Conservation (phyloP, 2,329 filamentous ascomycete genomes). For the Paecilomyces variotii region DNA sequence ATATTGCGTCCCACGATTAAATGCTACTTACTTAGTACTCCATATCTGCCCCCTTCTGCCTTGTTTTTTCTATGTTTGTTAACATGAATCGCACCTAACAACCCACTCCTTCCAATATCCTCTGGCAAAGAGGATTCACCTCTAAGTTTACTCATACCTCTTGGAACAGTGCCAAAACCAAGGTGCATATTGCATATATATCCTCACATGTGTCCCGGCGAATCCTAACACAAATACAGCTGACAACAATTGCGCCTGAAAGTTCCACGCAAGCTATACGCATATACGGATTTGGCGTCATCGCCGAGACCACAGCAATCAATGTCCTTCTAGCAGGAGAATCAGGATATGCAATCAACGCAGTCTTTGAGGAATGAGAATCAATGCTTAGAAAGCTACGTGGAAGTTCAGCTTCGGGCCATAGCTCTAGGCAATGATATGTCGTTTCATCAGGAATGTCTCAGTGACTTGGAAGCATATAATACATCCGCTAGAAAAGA, state of each 20-base stretch:
- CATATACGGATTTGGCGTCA: not conserved
- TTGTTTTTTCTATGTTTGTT: not conserved
- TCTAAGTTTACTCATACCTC: not conserved
- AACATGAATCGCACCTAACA: not conserved
- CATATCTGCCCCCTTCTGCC: not conserved
- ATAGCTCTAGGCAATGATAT: not conserved
- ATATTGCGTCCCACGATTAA: not conserved
- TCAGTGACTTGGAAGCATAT: not conserved
- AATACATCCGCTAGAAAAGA: not conserved
- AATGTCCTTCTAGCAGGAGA: not conserved
- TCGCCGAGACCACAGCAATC: not conserved
- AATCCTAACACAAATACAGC: not conserved
- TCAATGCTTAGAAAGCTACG: not conserved
- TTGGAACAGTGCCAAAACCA: not conserved
- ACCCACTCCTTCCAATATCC: not conserved
- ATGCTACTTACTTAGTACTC: not conserved
- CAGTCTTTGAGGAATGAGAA: not conserved
- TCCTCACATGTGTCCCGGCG: not conserved
- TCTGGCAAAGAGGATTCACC: not conserved
- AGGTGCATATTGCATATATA: not conserved
- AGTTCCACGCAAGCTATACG: not conserved
- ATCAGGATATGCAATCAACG: not conserved
- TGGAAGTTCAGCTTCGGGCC: not conserved
- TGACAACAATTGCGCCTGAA: not conserved
- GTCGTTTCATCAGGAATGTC: not conserved